Evolutionary conservation across 2,329 filamentous ascomycete species (phyloP), one percentile per base, ranked within the genome.

Genomic region (Trichoderma cornu-damae): DNA sequence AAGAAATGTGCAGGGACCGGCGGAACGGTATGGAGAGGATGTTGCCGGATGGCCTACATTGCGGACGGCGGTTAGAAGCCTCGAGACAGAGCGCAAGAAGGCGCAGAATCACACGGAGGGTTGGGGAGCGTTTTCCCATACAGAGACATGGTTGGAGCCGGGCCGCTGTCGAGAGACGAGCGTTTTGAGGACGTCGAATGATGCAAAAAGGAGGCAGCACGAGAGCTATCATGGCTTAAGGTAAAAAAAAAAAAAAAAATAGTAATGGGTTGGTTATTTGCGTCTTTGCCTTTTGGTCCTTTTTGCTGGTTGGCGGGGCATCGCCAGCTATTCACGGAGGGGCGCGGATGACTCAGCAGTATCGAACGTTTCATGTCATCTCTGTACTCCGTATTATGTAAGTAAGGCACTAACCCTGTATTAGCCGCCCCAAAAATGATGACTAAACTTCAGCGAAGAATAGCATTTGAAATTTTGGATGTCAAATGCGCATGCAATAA

Each of bases 1-100:
- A 81, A 59, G 87, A 88, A 38, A 96, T 79, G 58, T 87, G 81
- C 62, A 88, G 85, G 51, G 91, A 93, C 69, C 87, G 89, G 66
- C 93, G 90, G 74, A 97, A 97, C 7, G 93, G 92, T 61, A 96
- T 79, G 69, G 86, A 84, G 57, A 96, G 81, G 62, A 89, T 84
- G 70, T 85, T 87, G 64, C 70, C 71, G 12, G 67, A 68, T 50
- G 68, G 70, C 40, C 57, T 59, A 46, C 16, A 9, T 12, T 49
- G 42, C 7, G 7, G n/a, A 16, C 12, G 30, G 52, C 42, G 22
- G 16, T 47, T 26, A 55, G 52, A 22, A 14, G 26, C 12, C 48
- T 20, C 11, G 24, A 20, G 24, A 22, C 12, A 24, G 26, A 34
- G 37, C 12, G 37, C 14, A 37, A 6, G 11, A 18, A n/a, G 4